Evolutionary conservation across 2,329 filamentous ascomycete genomes (phyloP), one percentile per base, ranked within the genome.

Genomic region (Chrysosporium queenslandicum): DNA sequence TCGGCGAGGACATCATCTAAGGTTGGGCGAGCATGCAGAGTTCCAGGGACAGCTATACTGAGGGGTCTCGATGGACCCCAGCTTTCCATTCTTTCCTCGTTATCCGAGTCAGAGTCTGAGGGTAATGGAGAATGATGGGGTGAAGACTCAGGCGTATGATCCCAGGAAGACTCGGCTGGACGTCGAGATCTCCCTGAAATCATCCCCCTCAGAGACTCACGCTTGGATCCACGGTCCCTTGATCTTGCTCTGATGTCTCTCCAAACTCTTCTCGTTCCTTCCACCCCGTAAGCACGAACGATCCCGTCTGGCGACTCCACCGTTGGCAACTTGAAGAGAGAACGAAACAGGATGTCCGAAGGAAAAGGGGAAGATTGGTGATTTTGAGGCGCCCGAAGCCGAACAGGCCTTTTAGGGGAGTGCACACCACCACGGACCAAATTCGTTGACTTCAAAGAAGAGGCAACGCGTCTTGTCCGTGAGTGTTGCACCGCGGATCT

Each of bases 1-100:
- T 96, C 92, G 58, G 86, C 80, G 41, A 98, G 79, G 25, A 98
- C 94, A 62, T 97, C 91, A 54, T 83, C 79, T 46, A 98, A 75
- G 27, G 87, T 85, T 40, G 88, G 91, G 63, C 81, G 74, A 67
- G 69, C 60, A 58, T 66, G 64, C 50, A 66, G 66, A 46, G 63
- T 63, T 56, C 69, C 67, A 55, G 70, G 67, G 51, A 68, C 64
- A 41, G 65, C 63, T 56, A 74, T 61, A 63, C 70, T 74, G 53
- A 69, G 64, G 40, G 73, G 72, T 60, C 71, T 66, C 52, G 71
- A 62, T 46, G 66, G 45, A 20, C 57, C 57, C 55, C 60, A 60
- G 63, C 63, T 46, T 60, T 72, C 64, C 69, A 71, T 66, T 58
- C 64, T 66, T 52, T 59, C 60, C 41, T 61, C 61, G 52, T 64